Conservation (phyloP, 805 yeast genomes). For the Candida dajiaensis region DNA sequence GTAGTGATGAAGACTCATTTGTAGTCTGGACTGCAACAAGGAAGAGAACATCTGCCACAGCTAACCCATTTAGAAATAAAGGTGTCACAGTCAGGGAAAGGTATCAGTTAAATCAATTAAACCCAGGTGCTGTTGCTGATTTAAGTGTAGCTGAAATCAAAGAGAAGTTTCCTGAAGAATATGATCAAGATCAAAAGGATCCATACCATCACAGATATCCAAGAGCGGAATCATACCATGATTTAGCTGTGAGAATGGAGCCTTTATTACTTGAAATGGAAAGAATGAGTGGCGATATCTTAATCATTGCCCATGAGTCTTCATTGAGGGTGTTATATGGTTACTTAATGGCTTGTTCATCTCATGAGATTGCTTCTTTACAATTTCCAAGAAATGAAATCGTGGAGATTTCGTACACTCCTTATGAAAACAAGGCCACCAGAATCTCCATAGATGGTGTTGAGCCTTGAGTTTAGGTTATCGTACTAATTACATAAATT, state of each 20-base stretch:
- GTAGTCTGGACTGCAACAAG: constrained; percentile 96
- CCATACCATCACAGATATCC: constrained; percentile 93
- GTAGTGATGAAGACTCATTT: constrained; percentile 53
- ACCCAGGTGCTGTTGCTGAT: constrained; percentile 83
- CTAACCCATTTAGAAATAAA: constrained; percentile 54
- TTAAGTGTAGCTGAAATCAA: constrained; percentile 56
- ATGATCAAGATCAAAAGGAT: constrained; percentile 56
- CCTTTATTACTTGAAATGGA: constrained; percentile 92
- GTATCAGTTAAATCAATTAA: constrained; percentile 78
- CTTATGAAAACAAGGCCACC: constrained; percentile 69
- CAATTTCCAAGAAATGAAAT: constrained; percentile 77
- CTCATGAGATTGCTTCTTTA: constrained; percentile 77
- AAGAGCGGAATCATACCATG: constrained; percentile 93
- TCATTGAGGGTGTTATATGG: constrained; percentile 88
- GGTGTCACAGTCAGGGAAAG: constrained; percentile 69
- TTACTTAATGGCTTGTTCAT: constrained; percentile 87
- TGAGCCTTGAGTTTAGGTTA: constrained; percentile 3
- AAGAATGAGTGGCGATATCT: constrained; percentile 77
- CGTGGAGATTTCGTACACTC: constrained; percentile 82
- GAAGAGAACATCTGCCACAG: constrained; percentile 75
- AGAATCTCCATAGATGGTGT: constrained; percentile 35
- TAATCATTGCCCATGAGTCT: constrained; percentile 91
- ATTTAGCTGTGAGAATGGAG: constrained; percentile 89
- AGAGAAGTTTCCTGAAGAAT: constrained; percentile 62
- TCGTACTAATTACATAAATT: background rate